Evolutionary conservation across 2,329 filamentous ascomycete species (phyloP), one percentile per base, ranked within the genome.

Genomic region (Chaetomium sp.): DNA sequence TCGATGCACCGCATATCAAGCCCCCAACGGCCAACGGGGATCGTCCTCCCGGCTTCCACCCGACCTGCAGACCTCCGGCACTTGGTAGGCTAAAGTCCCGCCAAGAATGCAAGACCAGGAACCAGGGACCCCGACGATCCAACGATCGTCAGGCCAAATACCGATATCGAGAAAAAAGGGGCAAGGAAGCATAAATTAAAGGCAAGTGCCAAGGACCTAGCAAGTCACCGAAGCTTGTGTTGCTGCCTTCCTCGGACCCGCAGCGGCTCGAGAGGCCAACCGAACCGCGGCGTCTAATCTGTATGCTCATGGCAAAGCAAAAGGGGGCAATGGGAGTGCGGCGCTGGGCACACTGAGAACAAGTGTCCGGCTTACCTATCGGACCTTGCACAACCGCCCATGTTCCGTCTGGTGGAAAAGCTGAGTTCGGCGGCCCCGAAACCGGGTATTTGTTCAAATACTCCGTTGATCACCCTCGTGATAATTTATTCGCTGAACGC

Each of bases 101-200:
- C 50, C 51, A 47, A 56, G 59, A 1, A n/a, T 1, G 10, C 23
- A 12, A 27, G 21, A 35, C 59, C 50, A 56, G 38, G 38, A 56
- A 55, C 50, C 35, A 45, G 59, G 51, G 29, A 13, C 25, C 19
- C 29, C 31, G 23, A 31, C 45, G n/a, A 29, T 21, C 12, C 31
- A 47, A 21, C 29, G 38, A 57, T 57, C 38, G 38, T 23, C 55
- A 57, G 35, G 21, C 19, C 57, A 35, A 57, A 59, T 59, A 59
- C 57, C 57, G 57, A 45, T n/a, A 56, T 38, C 21, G 33, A 27
- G 35, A 21, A 19, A 21, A 29, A 19, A 45, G 19, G 33, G 10
- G 23, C 21, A 4, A 42, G 38, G 38, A 16, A 5, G 4, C 16
- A 42, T 42, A 25, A 45, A 57, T 57, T 57, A n/a, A 45, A 45